These are phyloP conservation scores for Coemansia nantahalensis DNA, from an alignment of 192 early-diverging fungal genomes.

Conservation along the genomic window DNA sequence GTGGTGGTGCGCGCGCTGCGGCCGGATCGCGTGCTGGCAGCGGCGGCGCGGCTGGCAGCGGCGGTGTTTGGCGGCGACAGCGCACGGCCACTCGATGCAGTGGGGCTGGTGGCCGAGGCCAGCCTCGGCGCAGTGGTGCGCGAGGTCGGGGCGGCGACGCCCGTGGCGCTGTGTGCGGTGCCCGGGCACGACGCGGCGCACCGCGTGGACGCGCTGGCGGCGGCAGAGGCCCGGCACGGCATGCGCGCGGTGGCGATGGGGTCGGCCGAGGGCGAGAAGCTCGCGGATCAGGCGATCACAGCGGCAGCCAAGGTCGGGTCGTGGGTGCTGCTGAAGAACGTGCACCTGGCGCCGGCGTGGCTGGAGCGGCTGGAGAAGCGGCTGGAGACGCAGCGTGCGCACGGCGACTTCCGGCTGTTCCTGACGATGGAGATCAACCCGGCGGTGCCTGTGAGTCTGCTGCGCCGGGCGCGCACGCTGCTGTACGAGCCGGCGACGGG, in stretches of 20 bases:
- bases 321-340: conserved; percentile 99
- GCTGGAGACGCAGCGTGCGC: conserved; percentile 80
- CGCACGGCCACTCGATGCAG: conserved; percentile 4
- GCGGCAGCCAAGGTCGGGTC: conserved; percentile 75
- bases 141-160: conserved; percentile 74
- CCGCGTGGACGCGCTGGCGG: conserved; percentile 87
- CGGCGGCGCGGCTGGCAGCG: conserved; percentile 68
- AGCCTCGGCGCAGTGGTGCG: conserved; percentile 67
- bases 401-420: conserved; percentile 89
- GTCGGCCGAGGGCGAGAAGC: conserved; percentile 85
- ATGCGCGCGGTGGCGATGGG: conserved; percentile 95
- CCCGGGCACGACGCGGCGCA: conserved; percentile 96
- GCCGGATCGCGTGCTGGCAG: conserved; percentile 82
- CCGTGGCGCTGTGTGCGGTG: conserved; percentile 87
- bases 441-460: conserved; percentile 89
- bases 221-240: conserved; percentile 55
- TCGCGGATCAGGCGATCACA: conserved; percentile 90
- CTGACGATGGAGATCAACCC: conserved; percentile 98
- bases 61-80: conserved; percentile 47
- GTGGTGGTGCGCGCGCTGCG: conserved; percentile 82
- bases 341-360: conserved; percentile 95
- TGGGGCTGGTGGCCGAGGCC: conserved; percentile 56
- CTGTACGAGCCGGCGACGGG: conserved; percentile 97
- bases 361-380: conserved; percentile 94
- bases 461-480: conserved; percentile 85